A percentile compares a stretch with the other conserved stretches of the same genome.
These are phyloP conservation scores for Talaromyces pinophilus DNA, from an alignment of 2,329 filamentous ascomycete genomes.

Conservation along the genomic window DNA sequence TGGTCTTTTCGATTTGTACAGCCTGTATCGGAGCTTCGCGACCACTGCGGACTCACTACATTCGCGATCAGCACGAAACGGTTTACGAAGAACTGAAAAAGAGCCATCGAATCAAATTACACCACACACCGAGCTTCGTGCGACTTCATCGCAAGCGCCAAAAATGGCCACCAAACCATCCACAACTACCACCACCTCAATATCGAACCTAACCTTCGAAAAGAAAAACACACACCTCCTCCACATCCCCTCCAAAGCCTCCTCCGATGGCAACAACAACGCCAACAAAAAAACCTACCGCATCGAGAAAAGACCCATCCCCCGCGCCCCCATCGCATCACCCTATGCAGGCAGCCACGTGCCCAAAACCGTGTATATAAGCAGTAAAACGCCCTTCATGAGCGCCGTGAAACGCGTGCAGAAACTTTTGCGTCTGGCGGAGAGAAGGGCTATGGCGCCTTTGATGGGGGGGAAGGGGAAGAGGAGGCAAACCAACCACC, in stretches of 20 bases:
- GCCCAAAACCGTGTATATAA: constrained; percentile 61
- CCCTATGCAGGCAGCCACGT: constrained; percentile 52
- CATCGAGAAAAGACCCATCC: constrained; percentile 59
- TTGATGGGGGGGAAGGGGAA: constrained; percentile 21
- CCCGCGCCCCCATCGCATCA: constrained; percentile 57
- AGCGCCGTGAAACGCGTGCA: constrained; percentile 61
- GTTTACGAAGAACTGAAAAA: neutral
- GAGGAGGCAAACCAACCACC: neutral
- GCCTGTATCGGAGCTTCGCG: neutral
- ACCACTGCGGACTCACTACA: neutral
- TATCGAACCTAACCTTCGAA: constrained; percentile 1
- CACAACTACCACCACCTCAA: neutral
- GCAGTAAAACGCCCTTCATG: constrained; percentile 57
- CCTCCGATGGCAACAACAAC: neutral
- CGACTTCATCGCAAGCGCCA: neutral
- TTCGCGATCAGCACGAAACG: neutral
- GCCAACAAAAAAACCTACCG: constrained; percentile 26
- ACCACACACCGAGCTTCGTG: neutral
- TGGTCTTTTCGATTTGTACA: neutral
- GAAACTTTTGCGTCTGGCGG: constrained; percentile 54
- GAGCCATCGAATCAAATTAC: neutral
- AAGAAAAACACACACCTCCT: constrained; percentile 18
- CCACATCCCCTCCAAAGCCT: constrained; percentile 7
- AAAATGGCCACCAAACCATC: neutral
- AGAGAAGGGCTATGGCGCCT: constrained; percentile 52